A percentile compares a stretch with the other conserved stretches of the same genome.
These are phyloP conservation scores for Sporothrix sp. DNA, from an alignment of 2,329 filamentous ascomycete species.

Conservation along the genomic window DNA sequence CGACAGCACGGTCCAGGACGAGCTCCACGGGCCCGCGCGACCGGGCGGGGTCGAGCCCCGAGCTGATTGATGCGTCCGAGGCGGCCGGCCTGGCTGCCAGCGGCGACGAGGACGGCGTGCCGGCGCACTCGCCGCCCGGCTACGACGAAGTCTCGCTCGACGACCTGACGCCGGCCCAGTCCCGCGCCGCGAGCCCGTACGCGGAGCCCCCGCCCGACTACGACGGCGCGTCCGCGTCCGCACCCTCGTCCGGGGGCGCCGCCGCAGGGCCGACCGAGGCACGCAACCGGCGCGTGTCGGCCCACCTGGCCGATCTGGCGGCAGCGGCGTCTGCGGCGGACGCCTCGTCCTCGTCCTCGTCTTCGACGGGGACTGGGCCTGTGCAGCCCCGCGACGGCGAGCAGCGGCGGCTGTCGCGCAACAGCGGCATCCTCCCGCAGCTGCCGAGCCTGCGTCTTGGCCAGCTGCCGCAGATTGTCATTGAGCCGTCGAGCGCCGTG, in stretches of 20 bases:
- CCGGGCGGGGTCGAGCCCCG: conserved; percentile 41
- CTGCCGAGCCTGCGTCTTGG: conserved; percentile 43
- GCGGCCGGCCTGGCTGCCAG: conserved; percentile 25
- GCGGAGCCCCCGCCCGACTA: conserved; percentile 45
- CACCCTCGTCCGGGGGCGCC: no score
- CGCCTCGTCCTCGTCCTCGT: not conserved
- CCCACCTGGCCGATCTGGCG: conserved; percentile 25
- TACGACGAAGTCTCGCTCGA: conserved; percentile 35
- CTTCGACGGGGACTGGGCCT: not conserved
- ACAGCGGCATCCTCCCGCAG: conserved; percentile 32
- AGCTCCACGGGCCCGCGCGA: conserved; percentile 26
- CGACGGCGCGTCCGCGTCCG: no score
- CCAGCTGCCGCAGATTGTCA: conserved; percentile 46
- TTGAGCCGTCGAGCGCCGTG: conserved; percentile 41
- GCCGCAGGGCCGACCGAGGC: conserved; percentile 21
- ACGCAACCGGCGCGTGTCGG: conserved; percentile 25
- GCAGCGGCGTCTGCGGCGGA: conserved; percentile 13
- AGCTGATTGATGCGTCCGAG: conserved; percentile 35
- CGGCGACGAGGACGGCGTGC: conserved; percentile 37
- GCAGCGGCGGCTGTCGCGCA: conserved; percentile 22
- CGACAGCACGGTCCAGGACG: conserved; percentile 29
- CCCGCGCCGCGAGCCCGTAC: conserved; percentile 31
- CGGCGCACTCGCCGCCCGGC: conserved; percentile 37
- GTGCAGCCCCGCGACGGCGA: conserved; percentile 4
- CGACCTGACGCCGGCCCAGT: conserved; percentile 24